Conservation (phyloP, 768 basidiomycete genomes). For the Paxillus ammoniavirescens region DNA sequence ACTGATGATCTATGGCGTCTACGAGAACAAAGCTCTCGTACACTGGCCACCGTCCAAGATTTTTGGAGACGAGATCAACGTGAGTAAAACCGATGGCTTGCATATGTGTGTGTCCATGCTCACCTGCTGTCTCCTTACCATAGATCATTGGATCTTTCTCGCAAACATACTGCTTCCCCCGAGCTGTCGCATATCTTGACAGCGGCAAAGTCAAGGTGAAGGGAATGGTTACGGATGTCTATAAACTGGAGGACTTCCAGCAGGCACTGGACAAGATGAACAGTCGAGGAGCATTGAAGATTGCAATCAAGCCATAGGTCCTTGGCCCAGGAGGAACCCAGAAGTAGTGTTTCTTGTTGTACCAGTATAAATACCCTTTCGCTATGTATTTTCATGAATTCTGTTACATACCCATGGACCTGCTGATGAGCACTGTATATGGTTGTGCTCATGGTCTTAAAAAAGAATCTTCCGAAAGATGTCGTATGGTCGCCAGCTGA, state of each 20-base stretch:
- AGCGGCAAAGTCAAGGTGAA: slow-evolving; percentile 78
- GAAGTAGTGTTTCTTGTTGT: slow-evolving; percentile 1
- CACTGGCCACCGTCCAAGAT: slow-evolving; percentile 88
- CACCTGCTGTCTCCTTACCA: slow-evolving; percentile 1
- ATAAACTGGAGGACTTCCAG: slow-evolving; percentile 68
- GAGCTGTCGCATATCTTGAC: slow-evolving; percentile 87
- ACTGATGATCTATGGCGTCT: slow-evolving; percentile 88
- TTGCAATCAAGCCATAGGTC: slow-evolving; percentile 53
- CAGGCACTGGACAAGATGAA: slow-evolving; percentile 72
- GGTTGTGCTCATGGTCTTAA: no score
- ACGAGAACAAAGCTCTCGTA: slow-evolving; percentile 80
- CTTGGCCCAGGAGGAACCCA: not conserved
- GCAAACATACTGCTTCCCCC: slow-evolving; percentile 87
- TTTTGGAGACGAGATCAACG: slow-evolving; percentile 67
- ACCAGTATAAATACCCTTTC: slow-evolving; percentile 24
- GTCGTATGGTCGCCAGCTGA: no score
- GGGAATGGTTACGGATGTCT: slow-evolving; percentile 76
- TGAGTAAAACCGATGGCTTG: slow-evolving; percentile 17
- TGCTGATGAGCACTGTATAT: no score
- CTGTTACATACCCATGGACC: no score
- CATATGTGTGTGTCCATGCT: not conserved
- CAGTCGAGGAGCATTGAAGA: slow-evolving; percentile 59
- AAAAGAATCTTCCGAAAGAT: no score
- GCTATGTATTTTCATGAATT: slow-evolving; percentile 4
- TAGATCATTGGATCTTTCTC: slow-evolving; percentile 92